phyloP scores from a whole-genome alignment of 805 yeast species.

The Saccharomycopsis selenospora region DNA sequence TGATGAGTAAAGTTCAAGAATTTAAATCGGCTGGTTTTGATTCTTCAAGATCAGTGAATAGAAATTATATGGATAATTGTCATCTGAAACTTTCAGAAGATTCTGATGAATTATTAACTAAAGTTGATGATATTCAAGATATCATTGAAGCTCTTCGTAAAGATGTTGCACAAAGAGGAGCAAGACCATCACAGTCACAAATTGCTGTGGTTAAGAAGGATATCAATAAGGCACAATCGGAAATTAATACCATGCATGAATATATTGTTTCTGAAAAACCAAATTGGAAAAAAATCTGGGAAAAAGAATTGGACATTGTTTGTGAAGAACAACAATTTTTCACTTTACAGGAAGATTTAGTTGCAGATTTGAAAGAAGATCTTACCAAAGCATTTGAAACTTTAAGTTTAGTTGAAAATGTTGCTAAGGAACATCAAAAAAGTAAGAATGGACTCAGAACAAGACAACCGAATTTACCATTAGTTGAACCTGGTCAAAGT shows the following conservation, averaged over 20 bases:
- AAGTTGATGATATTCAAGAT: slow-evolving; percentile 89
- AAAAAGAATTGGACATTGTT: slow-evolving; percentile 77
- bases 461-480: slow-evolving; percentile 30
- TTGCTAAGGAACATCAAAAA: slow-evolving; percentile 68
- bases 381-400: slow-evolving; percentile 75
- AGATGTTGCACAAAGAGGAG: slow-evolving; percentile 89
- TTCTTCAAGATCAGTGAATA: slow-evolving; percentile 26
- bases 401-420: slow-evolving; percentile 69
- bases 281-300: slow-evolving; percentile 90
- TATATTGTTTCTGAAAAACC: slow-evolving; percentile 68
- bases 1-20: slow-evolving; percentile 41
- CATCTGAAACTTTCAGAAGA: slow-evolving; percentile 67
- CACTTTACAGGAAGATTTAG: slow-evolving; percentile 81
- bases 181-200: slow-evolving; percentile 70
- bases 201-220: slow-evolving; percentile 60
- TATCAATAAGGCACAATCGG: slow-evolving; percentile 46
- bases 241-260: slow-evolving; percentile 46
- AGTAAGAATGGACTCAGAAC: slow-evolving; percentile 23
- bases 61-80: slow-evolving; percentile 68
- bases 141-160: slow-evolving; percentile 79
- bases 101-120: slow-evolving; percentile 65
- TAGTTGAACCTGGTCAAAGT: slow-evolving; percentile 58
- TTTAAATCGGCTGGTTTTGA: slow-evolving; percentile 44
- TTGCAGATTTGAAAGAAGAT: slow-evolving; percentile 74
- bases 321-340: slow-evolving; percentile 93